phyloP scores from a whole-genome alignment of 371 early-diverging fungal species.

The Synchytrium microbalum region DNA sequence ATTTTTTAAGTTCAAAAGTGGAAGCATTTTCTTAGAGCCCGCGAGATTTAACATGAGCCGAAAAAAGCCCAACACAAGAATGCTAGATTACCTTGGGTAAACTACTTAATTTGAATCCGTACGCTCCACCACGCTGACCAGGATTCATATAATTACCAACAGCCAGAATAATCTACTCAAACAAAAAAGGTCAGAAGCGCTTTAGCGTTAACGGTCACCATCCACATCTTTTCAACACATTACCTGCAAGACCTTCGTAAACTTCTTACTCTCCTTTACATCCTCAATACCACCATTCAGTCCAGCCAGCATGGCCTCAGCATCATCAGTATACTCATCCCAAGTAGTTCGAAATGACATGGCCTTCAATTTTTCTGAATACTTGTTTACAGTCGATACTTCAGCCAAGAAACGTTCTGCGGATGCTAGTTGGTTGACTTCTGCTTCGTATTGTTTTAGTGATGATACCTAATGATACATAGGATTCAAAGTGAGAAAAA shows the following conservation, averaged over 20 bases:
- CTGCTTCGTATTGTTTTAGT: conserved; percentile 26
- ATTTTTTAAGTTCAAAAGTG: too few species aligned
- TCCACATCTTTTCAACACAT: background rate
- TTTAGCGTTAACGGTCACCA: too few species aligned
- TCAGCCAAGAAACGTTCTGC: conserved; percentile 41
- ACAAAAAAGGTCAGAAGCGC: too few species aligned
- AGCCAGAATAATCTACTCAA: conserved; percentile 34
- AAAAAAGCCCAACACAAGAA: background rate
- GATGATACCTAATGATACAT: too few species aligned
- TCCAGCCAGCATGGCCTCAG: conserved; percentile 24
- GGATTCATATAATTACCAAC: conserved; percentile 49
- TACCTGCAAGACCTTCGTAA: conserved; percentile 38
- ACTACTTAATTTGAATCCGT: conserved; percentile 43
- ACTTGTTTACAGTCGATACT: conserved; percentile 27
- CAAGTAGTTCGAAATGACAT: conserved; percentile 30
- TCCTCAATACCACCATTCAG: conserved; percentile 29
- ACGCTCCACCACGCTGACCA: conserved; percentile 47
- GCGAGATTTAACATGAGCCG: background rate
- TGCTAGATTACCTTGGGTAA: conserved; percentile 34
- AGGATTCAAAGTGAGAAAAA: background rate
- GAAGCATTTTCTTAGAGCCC: background rate
- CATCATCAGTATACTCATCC: conserved; percentile 36
- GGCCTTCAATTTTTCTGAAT: conserved; percentile 35
- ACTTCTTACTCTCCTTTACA: conserved; percentile 33
- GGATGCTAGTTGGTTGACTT: conserved; percentile 27